Evolutionary conservation across 176 grass and related monocot genomes (phyloP), one percentile per base, ranked within the genome.

Genomic region (Rhynchospora tenuis): DNA sequence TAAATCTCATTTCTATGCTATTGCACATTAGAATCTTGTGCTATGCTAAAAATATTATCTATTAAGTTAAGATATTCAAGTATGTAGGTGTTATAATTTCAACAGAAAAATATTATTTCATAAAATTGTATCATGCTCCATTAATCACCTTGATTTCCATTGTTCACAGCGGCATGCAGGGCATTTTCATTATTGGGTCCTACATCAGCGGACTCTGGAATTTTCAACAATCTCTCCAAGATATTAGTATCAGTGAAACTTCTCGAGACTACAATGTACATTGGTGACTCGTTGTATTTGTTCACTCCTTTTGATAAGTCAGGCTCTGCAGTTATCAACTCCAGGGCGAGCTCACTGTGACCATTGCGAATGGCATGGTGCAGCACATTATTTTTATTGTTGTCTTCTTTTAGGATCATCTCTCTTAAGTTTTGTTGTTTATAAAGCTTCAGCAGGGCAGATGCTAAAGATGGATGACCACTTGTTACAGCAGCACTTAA

Each of bases 381-480:
- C 31, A 88, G 47, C 0, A 38, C 81, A 0, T 67, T 88, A 6
- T 13, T 46, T 60, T 45, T 43, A 9, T 17, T 1, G 9, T 5
- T 55, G 56, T 83, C 80, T 9, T 31, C 2, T 4, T 64, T 23
- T 20, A 77, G 9, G 4, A 87, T 67, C 23, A 45, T 47, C 4
- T 20, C 7, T 0, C 68, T 46, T 22, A 73, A 2, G 0, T 12
- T 0, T 15, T 0, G 27, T 0, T 5, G 20, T 7, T 9, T 0
- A 47, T 45, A 83, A 3, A 10, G 0, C 5, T 7, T 0, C 15
- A 87, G 12, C 0, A 87, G 13, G 10, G 47, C 0, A 1, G 73
- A 81, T 3, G 48, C 78, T 17, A 83, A 0, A 3, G 14, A 1
- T 1, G 3, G 7, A 58, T 28, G 57, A 1, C 86, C 80, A 0